Conservation (phyloP, 352 stramenopile genomes). For the Phytophthora hibernalis region DNA sequence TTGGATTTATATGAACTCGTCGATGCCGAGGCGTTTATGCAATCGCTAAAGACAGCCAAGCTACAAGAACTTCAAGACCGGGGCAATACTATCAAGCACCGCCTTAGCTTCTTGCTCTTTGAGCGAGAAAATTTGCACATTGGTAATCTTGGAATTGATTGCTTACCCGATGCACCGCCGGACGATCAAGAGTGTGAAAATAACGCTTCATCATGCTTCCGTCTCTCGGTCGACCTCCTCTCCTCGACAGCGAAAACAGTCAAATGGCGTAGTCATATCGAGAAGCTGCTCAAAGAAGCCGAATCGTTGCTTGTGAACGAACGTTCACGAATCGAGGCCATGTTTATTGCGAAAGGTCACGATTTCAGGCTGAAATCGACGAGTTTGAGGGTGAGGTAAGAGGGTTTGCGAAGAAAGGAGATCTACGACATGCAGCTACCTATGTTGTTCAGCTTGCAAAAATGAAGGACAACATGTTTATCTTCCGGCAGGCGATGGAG, state of each 20-base stretch:
- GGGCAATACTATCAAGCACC: slow-evolving; percentile 57
- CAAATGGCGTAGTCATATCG: slow-evolving; percentile 69
- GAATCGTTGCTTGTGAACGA: slow-evolving; percentile 65
- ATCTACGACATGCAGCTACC: slow-evolving; percentile 74
- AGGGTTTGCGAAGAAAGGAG: slow-evolving; percentile 78
- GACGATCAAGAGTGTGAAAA: background rate
- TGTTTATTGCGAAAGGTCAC: slow-evolving; percentile 77
- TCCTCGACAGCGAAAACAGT: slow-evolving; percentile 71
- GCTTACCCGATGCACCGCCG: background rate
- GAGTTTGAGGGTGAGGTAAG: slow-evolving; percentile 77
- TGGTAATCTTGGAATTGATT: slow-evolving; percentile 15
- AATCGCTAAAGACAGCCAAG: slow-evolving; percentile 49
- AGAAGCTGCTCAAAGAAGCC: slow-evolving; percentile 58
- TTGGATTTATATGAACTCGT: slow-evolving; percentile 81
- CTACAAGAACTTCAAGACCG: slow-evolving; percentile 58
- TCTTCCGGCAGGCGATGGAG: slow-evolving; percentile 65
- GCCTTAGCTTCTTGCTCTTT: slow-evolving; percentile 74
- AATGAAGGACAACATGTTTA: slow-evolving; percentile 69
- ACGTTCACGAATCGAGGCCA: slow-evolving; percentile 68
- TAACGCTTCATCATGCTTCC: slow-evolving; percentile 14
- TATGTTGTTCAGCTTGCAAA: slow-evolving; percentile 81
- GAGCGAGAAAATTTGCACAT: slow-evolving; percentile 53
- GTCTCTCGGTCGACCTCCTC: slow-evolving; percentile 53
- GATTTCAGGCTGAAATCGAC: slow-evolving; percentile 77
- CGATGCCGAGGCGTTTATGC: slow-evolving; percentile 65